Conservation (phyloP, 148 eudicot species). For the Selenicereus undatus region DNA sequence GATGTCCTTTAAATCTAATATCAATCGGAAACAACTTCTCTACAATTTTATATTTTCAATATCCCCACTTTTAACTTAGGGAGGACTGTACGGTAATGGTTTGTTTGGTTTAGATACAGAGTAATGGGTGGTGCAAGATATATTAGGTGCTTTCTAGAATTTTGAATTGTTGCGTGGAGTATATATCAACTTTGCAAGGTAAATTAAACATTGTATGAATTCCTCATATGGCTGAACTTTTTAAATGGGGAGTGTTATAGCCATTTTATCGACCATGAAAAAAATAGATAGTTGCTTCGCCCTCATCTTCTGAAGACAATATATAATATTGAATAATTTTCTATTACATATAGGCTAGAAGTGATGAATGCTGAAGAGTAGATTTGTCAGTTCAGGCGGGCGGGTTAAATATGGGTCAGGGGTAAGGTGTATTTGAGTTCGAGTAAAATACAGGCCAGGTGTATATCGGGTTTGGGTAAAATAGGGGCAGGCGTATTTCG, state of each 20-base stretch:
- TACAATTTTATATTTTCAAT: neutral
- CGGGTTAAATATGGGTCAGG: no score
- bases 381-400: no score
- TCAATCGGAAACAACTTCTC: neutral
- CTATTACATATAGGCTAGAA: neutral
- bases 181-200: neutral
- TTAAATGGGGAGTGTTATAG: neutral
- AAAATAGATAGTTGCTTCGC: neutral
- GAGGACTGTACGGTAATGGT: neutral
- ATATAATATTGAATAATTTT: neutral
- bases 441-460: no score
- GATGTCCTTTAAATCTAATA: neutral
- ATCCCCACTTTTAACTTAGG: neutral
- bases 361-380: neutral
- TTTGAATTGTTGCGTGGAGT: neutral
- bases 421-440: no score
- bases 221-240: neutral
- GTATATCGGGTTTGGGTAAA: no score
- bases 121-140: neutral
- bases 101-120: neutral
- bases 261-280: neutral
- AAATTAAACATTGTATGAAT: neutral
- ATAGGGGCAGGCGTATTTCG: no score
- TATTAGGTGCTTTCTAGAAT: neutral
- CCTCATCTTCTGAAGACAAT: neutral